A percentile compares a stretch with the other conserved stretches of the same genome.
Conservation (phyloP, 768 basidiomycete genomes). For the Cystoderma amianthinum region DNA sequence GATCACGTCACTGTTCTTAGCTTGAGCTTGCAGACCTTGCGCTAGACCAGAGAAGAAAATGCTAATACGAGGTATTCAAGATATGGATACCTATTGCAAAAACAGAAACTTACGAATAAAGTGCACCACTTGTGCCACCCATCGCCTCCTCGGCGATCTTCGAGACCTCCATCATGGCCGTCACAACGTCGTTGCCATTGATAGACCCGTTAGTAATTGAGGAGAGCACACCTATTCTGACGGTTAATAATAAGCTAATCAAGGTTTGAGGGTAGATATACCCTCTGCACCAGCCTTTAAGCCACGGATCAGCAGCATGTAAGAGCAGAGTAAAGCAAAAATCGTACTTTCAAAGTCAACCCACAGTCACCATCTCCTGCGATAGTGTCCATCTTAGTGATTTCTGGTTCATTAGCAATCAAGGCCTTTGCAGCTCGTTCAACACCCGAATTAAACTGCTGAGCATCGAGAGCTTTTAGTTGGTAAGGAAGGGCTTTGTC, state of each 20-base stretch:
- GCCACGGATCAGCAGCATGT: not conserved
- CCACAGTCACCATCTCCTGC: conserved; percentile 82
- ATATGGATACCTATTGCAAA: not conserved
- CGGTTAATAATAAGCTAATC: not conserved
- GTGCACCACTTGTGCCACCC: conserved; percentile 88
- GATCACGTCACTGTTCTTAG: conserved; percentile 23
- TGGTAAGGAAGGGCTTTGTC: conserved; percentile 3
- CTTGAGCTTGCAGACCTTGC: conserved; percentile 50
- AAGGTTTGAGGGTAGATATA: conserved; percentile 21
- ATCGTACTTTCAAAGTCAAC: conserved; percentile 38
- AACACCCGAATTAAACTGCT: conserved; percentile 48
- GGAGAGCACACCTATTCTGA: conserved; percentile 48
- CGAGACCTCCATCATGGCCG: conserved; percentile 60
- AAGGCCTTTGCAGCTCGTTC: conserved; percentile 57
- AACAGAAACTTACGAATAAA: conserved; percentile 77
- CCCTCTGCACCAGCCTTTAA: conserved; percentile 63
- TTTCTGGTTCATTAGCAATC: conserved; percentile 77
- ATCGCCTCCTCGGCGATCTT: conserved; percentile 75
- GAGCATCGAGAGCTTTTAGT: conserved; percentile 29
- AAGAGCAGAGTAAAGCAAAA: not conserved
- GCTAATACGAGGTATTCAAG: conserved; percentile 24
- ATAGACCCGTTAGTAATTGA: conserved; percentile 50
- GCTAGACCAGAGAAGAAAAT: conserved; percentile 90
- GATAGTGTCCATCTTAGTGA: conserved; percentile 86
- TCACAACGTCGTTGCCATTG: conserved; percentile 56